Evolutionary conservation across 345 rosid genomes (phyloP).

Genomic region (Gossypium raimondii): DNA sequence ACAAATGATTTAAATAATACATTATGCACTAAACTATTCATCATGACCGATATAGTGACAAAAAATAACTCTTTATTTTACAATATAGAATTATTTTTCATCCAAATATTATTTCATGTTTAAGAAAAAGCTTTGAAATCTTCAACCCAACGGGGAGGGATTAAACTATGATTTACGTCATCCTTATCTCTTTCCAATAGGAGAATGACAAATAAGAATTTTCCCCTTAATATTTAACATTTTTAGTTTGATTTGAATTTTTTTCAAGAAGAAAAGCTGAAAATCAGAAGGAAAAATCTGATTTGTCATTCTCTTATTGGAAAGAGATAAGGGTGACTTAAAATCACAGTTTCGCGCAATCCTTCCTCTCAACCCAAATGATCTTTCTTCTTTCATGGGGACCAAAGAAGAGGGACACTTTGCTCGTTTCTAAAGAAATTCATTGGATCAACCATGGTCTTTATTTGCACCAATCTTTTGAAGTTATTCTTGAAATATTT

Average conservation of each 20-base stretch:
- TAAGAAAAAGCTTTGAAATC: not conserved
- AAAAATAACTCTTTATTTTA: not conserved
- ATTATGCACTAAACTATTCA: not conserved
- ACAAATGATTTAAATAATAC: no score
- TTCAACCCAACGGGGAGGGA: not conserved
- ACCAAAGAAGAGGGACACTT: constrained; percentile 40
- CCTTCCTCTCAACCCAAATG: rapidly evolving
- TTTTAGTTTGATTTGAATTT: no score
- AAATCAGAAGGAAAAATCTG: no score
- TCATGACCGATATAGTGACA: not conserved
- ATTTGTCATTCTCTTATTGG: no score
- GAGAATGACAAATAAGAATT: no score
- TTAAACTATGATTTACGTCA: no score
- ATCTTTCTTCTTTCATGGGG: not conserved
- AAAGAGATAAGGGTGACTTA: rapidly evolving
- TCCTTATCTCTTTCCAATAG: no score
- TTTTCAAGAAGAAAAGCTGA: no score
- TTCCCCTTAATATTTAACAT: rapidly evolving
- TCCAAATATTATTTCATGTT: not conserved
- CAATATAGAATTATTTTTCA: not conserved
- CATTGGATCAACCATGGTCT: constrained; percentile 23
- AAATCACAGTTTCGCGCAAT: no score
- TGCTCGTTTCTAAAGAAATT: constrained; percentile 49
- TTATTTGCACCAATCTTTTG: constrained; percentile 38
- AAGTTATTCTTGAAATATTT: constrained; percentile 35